These are phyloP conservation scores for Yamagishiella unicocca DNA, from an alignment of 139 green algal genomes.

Conservation along the genomic window DNA sequence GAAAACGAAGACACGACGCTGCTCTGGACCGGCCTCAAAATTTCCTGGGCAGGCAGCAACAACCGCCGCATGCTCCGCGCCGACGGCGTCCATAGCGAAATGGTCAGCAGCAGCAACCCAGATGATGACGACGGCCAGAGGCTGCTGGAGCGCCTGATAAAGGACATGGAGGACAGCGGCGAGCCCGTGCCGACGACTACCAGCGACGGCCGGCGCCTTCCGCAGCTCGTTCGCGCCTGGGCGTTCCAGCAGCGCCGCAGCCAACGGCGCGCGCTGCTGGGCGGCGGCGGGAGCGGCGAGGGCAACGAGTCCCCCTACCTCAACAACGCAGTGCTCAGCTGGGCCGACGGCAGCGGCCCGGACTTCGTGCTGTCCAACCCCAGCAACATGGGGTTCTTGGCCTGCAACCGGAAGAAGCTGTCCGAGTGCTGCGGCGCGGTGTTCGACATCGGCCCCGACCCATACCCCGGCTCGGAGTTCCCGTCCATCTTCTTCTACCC, in stretches of 20 bases:
- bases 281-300: neutral
- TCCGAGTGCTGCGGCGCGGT: slow-evolving; percentile 34
- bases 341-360: slow-evolving; percentile 8
- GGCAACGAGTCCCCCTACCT: neutral
- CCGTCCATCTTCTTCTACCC: slow-evolving; percentile 46
- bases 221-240: neutral
- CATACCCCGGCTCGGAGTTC: slow-evolving; percentile 21
- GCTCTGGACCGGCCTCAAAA: slow-evolving; percentile 31
- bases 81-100: neutral
- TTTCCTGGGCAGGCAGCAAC: neutral
- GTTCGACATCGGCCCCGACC: slow-evolving; percentile 32
- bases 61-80: slow-evolving; percentile 26
- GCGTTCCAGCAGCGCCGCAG: neutral
- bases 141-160: neutral
- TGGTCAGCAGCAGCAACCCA: neutral
- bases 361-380: slow-evolving; percentile 5
- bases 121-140: neutral
- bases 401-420: slow-evolving; percentile 40
- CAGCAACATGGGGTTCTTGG: slow-evolving; percentile 33
- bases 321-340: neutral
- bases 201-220: neutral
- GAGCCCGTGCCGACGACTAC: neutral
- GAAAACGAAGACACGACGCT: neutral
- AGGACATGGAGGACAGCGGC: neutral
- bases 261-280: neutral